Conservation (phyloP, 2,329 filamentous ascomycete genomes). For the Byssothecium circinans region DNA sequence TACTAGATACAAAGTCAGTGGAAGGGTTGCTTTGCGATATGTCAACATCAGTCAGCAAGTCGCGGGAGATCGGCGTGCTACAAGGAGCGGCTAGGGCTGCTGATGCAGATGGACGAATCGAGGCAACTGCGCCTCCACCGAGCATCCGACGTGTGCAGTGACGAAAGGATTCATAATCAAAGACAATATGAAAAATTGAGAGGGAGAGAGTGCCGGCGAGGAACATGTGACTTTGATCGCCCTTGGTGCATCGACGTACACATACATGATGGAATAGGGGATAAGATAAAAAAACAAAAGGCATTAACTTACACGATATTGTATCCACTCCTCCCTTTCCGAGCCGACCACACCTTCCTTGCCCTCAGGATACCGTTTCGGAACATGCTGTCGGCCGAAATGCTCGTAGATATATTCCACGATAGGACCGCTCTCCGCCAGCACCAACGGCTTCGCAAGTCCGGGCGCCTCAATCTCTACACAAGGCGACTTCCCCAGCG, state of each 20-base stretch:
- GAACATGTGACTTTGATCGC: too few species aligned
- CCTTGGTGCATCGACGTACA: too few species aligned
- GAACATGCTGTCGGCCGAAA: constrained; percentile 57
- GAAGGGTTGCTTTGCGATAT: neutral
- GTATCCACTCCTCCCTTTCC: constrained; percentile 63
- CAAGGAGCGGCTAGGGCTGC: too few species aligned
- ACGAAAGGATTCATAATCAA: too few species aligned
- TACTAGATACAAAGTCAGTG: constrained; percentile 18
- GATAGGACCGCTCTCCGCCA: constrained; percentile 83
- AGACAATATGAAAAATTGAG: too few species aligned
- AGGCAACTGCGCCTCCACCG: neutral
- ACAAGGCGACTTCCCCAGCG: constrained; percentile 84
- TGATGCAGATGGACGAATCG: too few species aligned
- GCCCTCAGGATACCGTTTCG: constrained; percentile 55
- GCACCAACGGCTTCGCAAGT: constrained; percentile 56
- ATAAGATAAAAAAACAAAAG: neutral
- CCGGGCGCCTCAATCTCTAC: constrained; percentile 63
- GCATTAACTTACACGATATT: constrained; percentile 51
- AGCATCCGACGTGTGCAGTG: too few species aligned
- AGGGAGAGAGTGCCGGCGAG: too few species aligned
- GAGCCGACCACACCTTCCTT: constrained; percentile 58
- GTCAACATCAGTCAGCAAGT: too few species aligned
- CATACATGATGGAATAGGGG: too few species aligned
- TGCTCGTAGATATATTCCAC: constrained; percentile 78
- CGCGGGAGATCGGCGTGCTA: too few species aligned